Conservation (phyloP, 345 rosid genomes). For the Melaleuca quinquenervia region DNA sequence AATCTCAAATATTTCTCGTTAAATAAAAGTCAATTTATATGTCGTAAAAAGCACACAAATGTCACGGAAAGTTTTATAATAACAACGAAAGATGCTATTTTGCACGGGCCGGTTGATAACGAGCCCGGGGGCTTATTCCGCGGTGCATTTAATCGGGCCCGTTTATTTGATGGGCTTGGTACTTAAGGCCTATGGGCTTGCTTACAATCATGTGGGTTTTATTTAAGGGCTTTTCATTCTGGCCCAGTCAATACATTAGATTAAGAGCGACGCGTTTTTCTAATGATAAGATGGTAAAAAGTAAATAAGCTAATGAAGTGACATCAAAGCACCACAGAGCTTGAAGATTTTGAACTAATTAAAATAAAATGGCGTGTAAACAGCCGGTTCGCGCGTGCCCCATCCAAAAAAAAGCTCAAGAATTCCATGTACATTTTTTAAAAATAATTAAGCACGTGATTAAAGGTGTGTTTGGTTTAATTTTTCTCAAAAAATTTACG, state of each 20-base stretch:
- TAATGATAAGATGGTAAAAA: neutral
- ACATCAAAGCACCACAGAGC: neutral
- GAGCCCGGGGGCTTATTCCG: neutral
- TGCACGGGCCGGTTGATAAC: neutral
- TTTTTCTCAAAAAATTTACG: no score
- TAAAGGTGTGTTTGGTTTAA: no score
- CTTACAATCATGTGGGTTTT: neutral
- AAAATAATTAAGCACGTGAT: neutral
- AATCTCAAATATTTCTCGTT: accelerated
- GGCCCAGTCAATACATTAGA: neutral
- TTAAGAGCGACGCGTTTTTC: neutral
- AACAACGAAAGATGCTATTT: neutral
- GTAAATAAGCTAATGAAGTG: neutral
- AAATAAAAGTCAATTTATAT: neutral
- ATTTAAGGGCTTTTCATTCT: neutral
- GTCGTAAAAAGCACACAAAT: neutral
- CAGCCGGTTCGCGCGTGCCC: no score
- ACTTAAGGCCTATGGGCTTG: neutral
- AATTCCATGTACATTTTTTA: neutral
- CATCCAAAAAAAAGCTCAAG: neutral
- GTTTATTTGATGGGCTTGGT: neutral
- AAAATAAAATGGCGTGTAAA: neutral
- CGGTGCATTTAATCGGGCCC: neutral
- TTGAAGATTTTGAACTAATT: no score
- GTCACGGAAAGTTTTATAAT: neutral